phyloP scores from a whole-genome alignment of 441 rosid genomes.

The Cnidoscolus chayamansa region DNA sequence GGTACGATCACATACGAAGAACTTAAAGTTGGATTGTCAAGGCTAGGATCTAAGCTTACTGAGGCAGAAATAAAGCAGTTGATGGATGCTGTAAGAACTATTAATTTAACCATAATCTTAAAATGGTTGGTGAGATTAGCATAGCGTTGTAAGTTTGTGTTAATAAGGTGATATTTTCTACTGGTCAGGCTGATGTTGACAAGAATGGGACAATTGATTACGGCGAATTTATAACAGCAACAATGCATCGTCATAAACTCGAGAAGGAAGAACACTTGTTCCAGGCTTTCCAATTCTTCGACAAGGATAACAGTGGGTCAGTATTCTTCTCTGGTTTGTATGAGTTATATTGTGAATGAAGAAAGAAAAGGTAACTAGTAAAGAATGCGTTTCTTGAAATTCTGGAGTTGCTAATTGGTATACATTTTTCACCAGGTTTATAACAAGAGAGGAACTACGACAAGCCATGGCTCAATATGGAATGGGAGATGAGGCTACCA shows the following conservation, averaged over 20 bases:
- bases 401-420: neutral
- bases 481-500: slow-evolving; percentile 77
- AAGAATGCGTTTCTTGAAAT: no score
- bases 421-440: slow-evolving; percentile 37
- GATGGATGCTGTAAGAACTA: slow-evolving; percentile 79
- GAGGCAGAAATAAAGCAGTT: slow-evolving; percentile 73
- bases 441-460: slow-evolving; percentile 83
- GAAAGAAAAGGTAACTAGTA: no score
- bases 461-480: slow-evolving; percentile 68
- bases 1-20: slow-evolving; percentile 46
- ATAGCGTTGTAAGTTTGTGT: neutral
- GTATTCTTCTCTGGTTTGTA: slow-evolving; percentile 12
- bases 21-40: slow-evolving; percentile 54
- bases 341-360: no score
- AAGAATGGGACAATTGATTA: slow-evolving; percentile 67
- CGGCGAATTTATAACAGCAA: slow-evolving; percentile 70
- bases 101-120: neutral
- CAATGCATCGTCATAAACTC: slow-evolving; percentile 79
- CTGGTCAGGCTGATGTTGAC: slow-evolving; percentile 74
- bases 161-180: slow-evolving; percentile 11
- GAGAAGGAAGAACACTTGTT: slow-evolving; percentile 65
- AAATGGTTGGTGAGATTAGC: no score
- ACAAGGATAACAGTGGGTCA: slow-evolving; percentile 75
- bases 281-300: slow-evolving; percentile 68
- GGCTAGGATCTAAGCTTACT: slow-evolving; percentile 76